A percentile compares a stretch with the other conserved stretches of the same genome.
Conservation (phyloP, 768 basidiomycete genomes). For the Xerocomellus amylosporus region DNA sequence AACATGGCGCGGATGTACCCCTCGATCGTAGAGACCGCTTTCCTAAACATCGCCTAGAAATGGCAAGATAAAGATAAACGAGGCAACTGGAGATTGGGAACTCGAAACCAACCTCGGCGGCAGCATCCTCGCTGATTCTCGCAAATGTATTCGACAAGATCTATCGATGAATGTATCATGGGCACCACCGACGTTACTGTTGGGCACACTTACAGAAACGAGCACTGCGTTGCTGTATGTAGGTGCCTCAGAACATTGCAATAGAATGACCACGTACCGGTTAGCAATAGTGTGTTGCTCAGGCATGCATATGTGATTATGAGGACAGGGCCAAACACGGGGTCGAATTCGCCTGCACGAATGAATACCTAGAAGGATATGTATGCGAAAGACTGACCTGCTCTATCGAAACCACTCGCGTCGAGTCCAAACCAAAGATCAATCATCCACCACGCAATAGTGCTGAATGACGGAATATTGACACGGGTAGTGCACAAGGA, state of each 20-base stretch:
- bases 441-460: constrained; percentile 94
- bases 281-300: constrained; percentile 89
- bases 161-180: constrained; percentile 39
- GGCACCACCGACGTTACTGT: background rate
- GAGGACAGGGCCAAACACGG: constrained; percentile 84
- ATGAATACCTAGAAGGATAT: constrained; percentile 1
- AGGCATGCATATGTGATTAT: constrained; percentile 90
- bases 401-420: constrained; percentile 80
- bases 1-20: constrained; percentile 48
- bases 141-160: constrained; percentile 96
- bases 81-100: background rate
- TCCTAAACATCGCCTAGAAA: constrained; percentile 85
- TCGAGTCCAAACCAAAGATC: constrained; percentile 95
- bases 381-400: constrained; percentile 51
- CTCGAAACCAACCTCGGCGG: constrained; percentile 64
- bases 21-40: constrained; percentile 92
- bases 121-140: constrained; percentile 88
- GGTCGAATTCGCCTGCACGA: constrained; percentile 69
- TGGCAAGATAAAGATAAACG: background rate
- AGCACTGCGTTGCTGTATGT: constrained; percentile 49
- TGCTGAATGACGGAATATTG: constrained; percentile 31
- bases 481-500: background rate
- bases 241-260: background rate
- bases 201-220: constrained; percentile 58
- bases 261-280: constrained; percentile 50